Evolutionary conservation across 1,284 basidiomycete genomes (phyloP).

Genomic region (Apiotrichum akiyoshidainum): DNA sequence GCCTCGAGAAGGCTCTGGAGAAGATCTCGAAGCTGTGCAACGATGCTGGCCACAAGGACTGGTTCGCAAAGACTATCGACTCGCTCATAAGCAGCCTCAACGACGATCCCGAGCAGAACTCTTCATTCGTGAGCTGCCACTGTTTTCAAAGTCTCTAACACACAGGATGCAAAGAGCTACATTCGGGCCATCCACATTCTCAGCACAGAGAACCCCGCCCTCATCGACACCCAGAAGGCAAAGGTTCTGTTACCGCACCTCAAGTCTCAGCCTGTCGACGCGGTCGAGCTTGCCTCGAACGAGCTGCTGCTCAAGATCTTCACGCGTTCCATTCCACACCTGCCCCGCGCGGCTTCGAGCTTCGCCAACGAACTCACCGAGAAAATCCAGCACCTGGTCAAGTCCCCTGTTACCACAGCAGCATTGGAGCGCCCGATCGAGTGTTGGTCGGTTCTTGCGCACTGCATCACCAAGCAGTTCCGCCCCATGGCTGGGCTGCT

Average conservation of each 20-base stretch:
- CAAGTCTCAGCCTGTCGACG: slow-evolving; percentile 30
- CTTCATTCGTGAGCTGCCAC: slow-evolving; percentile 27
- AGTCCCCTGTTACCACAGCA: slow-evolving; percentile 40
- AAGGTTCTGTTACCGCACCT: slow-evolving; percentile 33
- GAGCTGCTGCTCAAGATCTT: slow-evolving; percentile 87
- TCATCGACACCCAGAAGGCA: slow-evolving; percentile 42
- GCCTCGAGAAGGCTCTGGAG: slow-evolving; percentile 77
- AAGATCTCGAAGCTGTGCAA: slow-evolving; percentile 11
- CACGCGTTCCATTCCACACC: slow-evolving; percentile 72
- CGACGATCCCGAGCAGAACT: slow-evolving; percentile 18
- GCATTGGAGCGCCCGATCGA: slow-evolving; percentile 56
- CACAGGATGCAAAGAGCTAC: slow-evolving; percentile 38
- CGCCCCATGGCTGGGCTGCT: slow-evolving; percentile 69
- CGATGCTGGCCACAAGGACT: slow-evolving; percentile 14
- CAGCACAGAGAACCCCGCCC: slow-evolving; percentile 28
- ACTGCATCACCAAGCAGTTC: slow-evolving; percentile 82
- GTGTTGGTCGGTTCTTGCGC: slow-evolving; percentile 82
- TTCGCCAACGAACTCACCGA: slow-evolving; percentile 81
- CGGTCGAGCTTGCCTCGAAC: slow-evolving; percentile 73
- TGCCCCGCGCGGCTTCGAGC: slow-evolving; percentile 80
- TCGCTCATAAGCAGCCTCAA: slow-evolving; percentile 72
- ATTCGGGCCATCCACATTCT: slow-evolving; percentile 42
- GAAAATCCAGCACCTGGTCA: slow-evolving; percentile 75
- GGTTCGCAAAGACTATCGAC: slow-evolving; percentile 62
- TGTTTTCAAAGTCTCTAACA: slow-evolving; percentile 1